Evolutionary conservation across 495 filamentous ascomycete genomes (phyloP), one percentile per base, ranked within the genome.

Genomic region (Tuber magnatum): DNA sequence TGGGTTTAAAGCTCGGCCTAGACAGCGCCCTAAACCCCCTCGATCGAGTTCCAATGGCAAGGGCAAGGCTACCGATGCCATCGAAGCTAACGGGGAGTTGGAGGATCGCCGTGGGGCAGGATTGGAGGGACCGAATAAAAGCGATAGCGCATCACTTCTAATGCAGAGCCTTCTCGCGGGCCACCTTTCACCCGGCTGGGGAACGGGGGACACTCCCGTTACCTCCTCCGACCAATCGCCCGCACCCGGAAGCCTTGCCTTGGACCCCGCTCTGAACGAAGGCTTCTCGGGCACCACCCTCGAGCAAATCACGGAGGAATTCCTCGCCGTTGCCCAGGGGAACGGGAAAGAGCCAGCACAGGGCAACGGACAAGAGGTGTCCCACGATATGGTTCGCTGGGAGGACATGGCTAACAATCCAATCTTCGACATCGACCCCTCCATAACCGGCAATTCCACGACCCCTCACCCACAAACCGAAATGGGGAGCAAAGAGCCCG

Each of bases 1-100:
- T 12, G 81, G 81, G 14, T 82, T 82, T 72, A 82, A 82, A 70
- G 81, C 81, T 65, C 81, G 81, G 18, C 81, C 81, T 24, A 78
- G 81, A n/a, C 78, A 82, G 42, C 78, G 74, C 43, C 75, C 81
- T 18, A 82, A 81, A 61, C 81, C 80, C 22, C 80, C 81, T 32
- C 77, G 75, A 16, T 78, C 78, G 32, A 73, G 76, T 35, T 71
- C 71, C 18, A 75, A 61, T 46, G 71, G 51, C 14, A 80, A 81
- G 22, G 43, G 44, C 41, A 76, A 78, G 40, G 76, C 51, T 18
- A 39, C 51, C 22, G 73, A 78, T 32, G 61, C 65, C 12, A 69
- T 46, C 4, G 81, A 82, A 71, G 77, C 70, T 14, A 71, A 69
- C 28, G 73, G 79, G 32, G 77, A 81, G 35, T 69, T 71, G 22